Evolutionary conservation across 192 early-diverging fungal species (phyloP).

Genomic region (Allomyces macrogynus): DNA sequence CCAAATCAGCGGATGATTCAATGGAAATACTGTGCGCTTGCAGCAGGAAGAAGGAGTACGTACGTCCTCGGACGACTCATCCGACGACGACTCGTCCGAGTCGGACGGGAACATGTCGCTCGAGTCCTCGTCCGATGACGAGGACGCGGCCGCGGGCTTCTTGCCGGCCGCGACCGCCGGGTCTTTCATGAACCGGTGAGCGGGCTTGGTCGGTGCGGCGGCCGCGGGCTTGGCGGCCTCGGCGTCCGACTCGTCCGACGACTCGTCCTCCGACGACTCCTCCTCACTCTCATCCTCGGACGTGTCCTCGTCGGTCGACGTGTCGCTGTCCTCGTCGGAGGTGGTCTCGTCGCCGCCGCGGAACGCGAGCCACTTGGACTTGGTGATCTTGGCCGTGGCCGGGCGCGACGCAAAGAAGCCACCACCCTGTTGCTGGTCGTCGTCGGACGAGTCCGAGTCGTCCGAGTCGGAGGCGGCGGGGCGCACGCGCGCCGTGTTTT

Average conservation of each 20-base stretch:
- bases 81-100: constrained; percentile 2
- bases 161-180: not conserved
- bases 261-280: not conserved
- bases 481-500: not conserved
- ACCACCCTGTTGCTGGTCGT: not conserved
- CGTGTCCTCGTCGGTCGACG: not conserved
- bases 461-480: constrained; percentile 10
- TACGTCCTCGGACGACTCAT: constrained; percentile 1
- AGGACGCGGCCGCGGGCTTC: not conserved
- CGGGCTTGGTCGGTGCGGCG: not conserved
- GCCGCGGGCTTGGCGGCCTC: not conserved
- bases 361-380: not conserved
- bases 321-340: not conserved
- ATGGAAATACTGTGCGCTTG: not conserved
- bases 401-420: constrained; percentile 1
- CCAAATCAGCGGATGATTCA: not conserved
- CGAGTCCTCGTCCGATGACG: not conserved
- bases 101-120: constrained; percentile 1
- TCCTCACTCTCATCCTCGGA: not conserved
- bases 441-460: constrained; percentile 10
- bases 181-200: not conserved
- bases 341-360: not conserved
- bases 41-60: not conserved
- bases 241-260: not conserved
- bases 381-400: not conserved